Evolutionary conservation across 768 basidiomycete species (phyloP).

Genomic region (Leucocoprinus sp.): DNA sequence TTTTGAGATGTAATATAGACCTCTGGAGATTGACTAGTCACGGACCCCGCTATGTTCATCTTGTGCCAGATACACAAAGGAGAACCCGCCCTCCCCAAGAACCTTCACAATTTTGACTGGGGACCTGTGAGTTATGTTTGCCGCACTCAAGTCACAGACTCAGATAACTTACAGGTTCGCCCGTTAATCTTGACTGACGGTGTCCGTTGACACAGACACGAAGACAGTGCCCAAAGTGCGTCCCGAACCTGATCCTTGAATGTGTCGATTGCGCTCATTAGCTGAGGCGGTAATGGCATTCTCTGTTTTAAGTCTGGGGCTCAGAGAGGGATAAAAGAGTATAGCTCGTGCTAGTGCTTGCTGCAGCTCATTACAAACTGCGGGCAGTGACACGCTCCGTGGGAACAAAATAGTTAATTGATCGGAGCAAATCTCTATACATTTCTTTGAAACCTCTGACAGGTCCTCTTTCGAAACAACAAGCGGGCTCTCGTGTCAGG

Average conservation of each 20-base stretch:
- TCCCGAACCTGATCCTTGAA: conserved; percentile 74
- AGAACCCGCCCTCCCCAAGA: conserved; percentile 94
- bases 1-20: neutral
- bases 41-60: conserved; percentile 79
- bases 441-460: neutral
- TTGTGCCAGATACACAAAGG: conserved; percentile 83
- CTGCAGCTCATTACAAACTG: neutral
- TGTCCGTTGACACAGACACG: conserved; percentile 72
- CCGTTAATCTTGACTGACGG: conserved; percentile 95
- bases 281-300: conserved; percentile 29
- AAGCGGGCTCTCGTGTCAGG: neutral
- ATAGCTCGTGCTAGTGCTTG: neutral
- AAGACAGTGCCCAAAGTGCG: conserved; percentile 72
- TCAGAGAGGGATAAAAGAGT: neutral
- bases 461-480: neutral
- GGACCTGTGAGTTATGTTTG: neutral
- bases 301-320: neutral
- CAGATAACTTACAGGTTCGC: conserved; percentile 61
- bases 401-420: neutral
- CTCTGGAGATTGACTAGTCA: conserved; percentile 8
- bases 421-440: neutral
- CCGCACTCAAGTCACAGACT: neutral
- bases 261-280: conserved; percentile 43
- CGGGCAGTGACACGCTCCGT: neutral
- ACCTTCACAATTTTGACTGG: conserved; percentile 85